Evolutionary conservation across 805 yeast species (phyloP).

Genomic region (Candida yuanshanica): DNA sequence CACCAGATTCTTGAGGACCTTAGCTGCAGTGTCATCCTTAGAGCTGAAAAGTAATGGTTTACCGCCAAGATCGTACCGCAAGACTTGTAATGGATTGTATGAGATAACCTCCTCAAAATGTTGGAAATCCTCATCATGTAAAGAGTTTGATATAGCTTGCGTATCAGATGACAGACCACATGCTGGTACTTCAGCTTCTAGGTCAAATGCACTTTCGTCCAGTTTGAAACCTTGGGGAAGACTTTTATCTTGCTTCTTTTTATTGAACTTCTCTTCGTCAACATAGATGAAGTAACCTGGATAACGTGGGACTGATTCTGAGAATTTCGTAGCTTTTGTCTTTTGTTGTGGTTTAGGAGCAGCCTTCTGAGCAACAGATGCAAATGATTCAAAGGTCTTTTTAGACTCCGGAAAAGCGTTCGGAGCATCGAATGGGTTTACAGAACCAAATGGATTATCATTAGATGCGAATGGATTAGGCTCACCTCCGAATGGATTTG

Average conservation of each 20-base stretch:
- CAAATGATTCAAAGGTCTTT: conserved; percentile 19
- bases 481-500: conserved; percentile 36
- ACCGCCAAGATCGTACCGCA: conserved; percentile 80
- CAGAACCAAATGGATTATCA: conserved; percentile 14
- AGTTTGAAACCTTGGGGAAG: conserved; percentile 50
- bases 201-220: conserved; percentile 43
- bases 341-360: conserved; percentile 14
- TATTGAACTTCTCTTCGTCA: conserved; percentile 62
- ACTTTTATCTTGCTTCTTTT: conserved; percentile 37
- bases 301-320: conserved; percentile 39
- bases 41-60: conserved; percentile 66
- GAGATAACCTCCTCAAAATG: conserved; percentile 69
- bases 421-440: conserved; percentile 6
- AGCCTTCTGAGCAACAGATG: conserved; percentile 29
- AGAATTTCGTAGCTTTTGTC: conserved; percentile 18
- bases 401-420: conserved; percentile 4
- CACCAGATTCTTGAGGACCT: conserved; percentile 34
- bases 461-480: conserved; percentile 19
- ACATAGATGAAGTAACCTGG: conserved; percentile 67
- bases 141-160: conserved; percentile 44
- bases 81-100: conserved; percentile 80
- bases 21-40: conserved; percentile 46
- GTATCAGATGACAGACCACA: conserved; percentile 33
- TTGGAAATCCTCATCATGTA: conserved; percentile 64
- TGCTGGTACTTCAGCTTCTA: conserved; percentile 31